Base-by-base conservation (phyloP, 1,284 basidiomycete genomes). In the Cystobasidiaceae sp. region DNA sequence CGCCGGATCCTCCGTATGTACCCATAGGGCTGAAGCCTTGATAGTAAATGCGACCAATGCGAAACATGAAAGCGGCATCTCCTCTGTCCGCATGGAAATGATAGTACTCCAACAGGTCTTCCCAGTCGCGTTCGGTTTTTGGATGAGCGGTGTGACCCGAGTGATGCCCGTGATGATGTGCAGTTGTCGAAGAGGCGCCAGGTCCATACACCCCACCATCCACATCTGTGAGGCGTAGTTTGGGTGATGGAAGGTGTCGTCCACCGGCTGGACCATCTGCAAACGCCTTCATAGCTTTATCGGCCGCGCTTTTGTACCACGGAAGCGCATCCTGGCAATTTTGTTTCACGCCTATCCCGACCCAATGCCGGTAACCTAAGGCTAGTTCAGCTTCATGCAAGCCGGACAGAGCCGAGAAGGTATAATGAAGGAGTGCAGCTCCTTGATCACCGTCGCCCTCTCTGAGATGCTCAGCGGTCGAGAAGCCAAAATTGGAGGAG, bases 281-380 rank as follows among this genome's bases (percentile, higher is more conserved):
- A 77, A 89, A 97, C 66, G 81, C 80, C 2, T 78, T 78, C 78
- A 89, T 90, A 6, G 86, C 87, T 78, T 89, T 85, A 69, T 90
- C 87, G 11, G 92, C 88, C 0, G 91, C 90, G 41, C 81, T 81
- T 73, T 90, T 88, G 75, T 96, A 97, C 86, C 89, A 96, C 25
- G 84, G 83, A 48, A 92, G 78, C 2, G 93, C 89, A 5, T 83
- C 80, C 73, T 84, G 81, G 75, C 93, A 97, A 72, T 87, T 86
- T 75, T 77, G 77, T 57, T 86, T 81, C 0, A 89, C 87, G 5
- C 93, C 90, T 67, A 98, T 93, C 0, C 96, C 96, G 27, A 87
- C 87, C 88, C 90, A 96, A 75, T 93, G 87, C n/a, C 93, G 84
- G 77, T 94, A 97, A 0, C 87, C 96, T 39, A 98, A 80, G 0